Conservation (phyloP, 2,329 filamentous ascomycete genomes). For the Cladosporium sp. region DNA sequence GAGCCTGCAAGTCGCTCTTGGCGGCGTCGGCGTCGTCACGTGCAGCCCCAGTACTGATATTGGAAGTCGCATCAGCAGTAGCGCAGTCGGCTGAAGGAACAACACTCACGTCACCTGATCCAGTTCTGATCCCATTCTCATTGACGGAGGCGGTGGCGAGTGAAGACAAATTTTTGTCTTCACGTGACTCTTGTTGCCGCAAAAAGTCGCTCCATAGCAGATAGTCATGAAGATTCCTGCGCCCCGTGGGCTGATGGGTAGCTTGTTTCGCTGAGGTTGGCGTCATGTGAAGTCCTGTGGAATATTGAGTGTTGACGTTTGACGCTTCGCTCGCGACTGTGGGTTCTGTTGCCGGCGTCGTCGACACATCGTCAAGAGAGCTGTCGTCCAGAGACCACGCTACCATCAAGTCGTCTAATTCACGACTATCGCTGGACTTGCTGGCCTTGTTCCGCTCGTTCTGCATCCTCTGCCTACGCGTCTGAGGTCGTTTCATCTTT, state of each 20-base stretch:
- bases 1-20: slow-evolving; percentile 7
- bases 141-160: neutral
- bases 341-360: neutral
- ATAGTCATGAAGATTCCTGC: neutral
- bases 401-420: neutral
- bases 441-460: neutral
- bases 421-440: neutral
- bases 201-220: neutral
- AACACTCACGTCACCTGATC: neutral
- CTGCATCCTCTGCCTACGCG: neutral
- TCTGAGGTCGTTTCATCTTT: neutral
- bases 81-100: neutral
- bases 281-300: neutral
- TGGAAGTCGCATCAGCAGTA: neutral
- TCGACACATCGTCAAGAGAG: neutral
- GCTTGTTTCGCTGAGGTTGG: neutral
- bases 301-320: neutral
- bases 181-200: neutral
- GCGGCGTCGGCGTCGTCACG: slow-evolving; percentile 5
- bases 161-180: neutral
- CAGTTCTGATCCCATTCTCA: neutral
- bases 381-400: neutral
- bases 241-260: neutral
- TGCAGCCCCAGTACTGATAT: neutral
- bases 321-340: neutral